These are phyloP conservation scores for Lagerstroemia speciosa DNA, from an alignment of 345 rosid species.

Conservation along the genomic window DNA sequence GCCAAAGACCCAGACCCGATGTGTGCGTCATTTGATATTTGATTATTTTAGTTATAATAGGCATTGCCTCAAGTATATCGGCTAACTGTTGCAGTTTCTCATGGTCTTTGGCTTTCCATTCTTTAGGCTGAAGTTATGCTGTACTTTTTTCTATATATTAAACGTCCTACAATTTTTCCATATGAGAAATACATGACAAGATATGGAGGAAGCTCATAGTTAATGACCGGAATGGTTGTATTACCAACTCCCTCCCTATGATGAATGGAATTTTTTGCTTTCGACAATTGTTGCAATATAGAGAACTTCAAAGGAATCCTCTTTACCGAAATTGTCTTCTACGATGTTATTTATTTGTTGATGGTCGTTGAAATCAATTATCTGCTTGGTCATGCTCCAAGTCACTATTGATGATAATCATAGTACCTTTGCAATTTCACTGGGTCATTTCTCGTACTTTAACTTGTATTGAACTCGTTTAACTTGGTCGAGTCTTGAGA, in stretches of 20 bases:
- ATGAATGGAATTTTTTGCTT: neutral
- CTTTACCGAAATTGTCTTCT: neutral
- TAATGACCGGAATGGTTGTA: neutral
- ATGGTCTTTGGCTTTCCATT: neutral
- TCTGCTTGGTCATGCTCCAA: neutral
- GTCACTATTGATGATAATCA: neutral
- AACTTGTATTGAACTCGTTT: neutral
- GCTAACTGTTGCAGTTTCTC: neutral
- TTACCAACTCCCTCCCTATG: neutral
- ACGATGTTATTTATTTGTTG: neutral
- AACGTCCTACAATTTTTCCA: neutral
- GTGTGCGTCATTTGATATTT: slow-evolving; percentile 13
- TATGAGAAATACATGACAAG: neutral
- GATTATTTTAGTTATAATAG: slow-evolving; percentile 39
- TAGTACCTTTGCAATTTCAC: neutral
- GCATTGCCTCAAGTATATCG: neutral
- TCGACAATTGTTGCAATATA: neutral
- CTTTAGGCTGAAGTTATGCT: neutral
- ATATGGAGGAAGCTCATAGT: too few relatives aligned
- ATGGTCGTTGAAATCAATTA: neutral
- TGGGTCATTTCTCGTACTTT: neutral
- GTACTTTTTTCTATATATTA: neutral
- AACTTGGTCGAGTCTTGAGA: neutral
- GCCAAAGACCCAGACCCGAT: neutral
- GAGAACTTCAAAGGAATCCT: too few relatives aligned